phyloP scores from a whole-genome alignment of 331 rosid species.

The Malus hybrid region DNA sequence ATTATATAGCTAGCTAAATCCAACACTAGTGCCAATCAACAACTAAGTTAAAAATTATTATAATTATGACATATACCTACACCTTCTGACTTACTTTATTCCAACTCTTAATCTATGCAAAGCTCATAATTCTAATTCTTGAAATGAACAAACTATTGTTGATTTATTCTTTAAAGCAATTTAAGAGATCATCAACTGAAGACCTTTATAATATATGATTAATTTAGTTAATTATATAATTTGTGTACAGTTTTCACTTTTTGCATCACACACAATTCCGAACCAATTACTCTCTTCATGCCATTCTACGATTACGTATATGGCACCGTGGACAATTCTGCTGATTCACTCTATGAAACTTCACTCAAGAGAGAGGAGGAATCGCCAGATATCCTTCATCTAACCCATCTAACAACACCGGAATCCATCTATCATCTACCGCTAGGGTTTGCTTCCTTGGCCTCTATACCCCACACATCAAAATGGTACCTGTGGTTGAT shows the following conservation, averaged over 20 bases:
- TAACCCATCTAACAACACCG: slow-evolving; percentile 57
- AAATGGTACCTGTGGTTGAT: slow-evolving; percentile 49
- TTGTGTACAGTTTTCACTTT: slow-evolving; percentile 52
- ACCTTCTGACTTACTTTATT: too few relatives aligned
- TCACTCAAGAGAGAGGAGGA: slow-evolving; percentile 48
- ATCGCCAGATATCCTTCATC: slow-evolving; percentile 41
- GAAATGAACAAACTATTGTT: too few relatives aligned
- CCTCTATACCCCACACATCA: slow-evolving; percentile 46
- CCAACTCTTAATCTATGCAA: too few relatives aligned
- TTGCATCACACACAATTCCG: slow-evolving; percentile 81
- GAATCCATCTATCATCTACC: slow-evolving; percentile 56
- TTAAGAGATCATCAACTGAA: too few relatives aligned
- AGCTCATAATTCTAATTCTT: too few relatives aligned
- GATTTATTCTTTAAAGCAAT: too few relatives aligned
- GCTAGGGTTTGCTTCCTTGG: slow-evolving; percentile 47
- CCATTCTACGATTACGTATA: slow-evolving; percentile 68
- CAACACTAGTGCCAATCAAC: too few relatives aligned
- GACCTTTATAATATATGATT: too few relatives aligned
- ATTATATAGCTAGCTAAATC: too few relatives aligned
- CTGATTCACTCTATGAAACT: slow-evolving; percentile 30
- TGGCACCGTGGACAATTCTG: slow-evolving; percentile 51
- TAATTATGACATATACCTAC: too few relatives aligned
- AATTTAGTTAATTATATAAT: too few relatives aligned
- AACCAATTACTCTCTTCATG: slow-evolving; percentile 79
- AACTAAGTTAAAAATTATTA: too few relatives aligned